These are phyloP conservation scores for Prunus yedoensis DNA, from an alignment of 331 rosid genomes.

Conservation along the genomic window DNA sequence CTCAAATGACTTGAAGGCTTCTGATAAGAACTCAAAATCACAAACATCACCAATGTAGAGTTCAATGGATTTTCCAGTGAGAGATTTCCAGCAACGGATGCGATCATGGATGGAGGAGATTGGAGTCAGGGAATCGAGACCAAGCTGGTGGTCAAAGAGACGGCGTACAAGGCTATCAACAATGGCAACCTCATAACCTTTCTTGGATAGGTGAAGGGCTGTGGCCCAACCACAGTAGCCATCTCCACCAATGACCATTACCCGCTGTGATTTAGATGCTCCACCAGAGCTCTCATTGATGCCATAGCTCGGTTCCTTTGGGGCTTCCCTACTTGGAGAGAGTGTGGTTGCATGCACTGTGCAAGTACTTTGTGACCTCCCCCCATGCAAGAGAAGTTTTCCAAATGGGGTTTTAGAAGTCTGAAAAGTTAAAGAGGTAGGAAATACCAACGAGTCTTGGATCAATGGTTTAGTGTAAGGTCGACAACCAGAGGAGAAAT, in stretches of 20 bases:
- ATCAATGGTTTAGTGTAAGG: slow-evolving; percentile 40
- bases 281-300: slow-evolving; percentile 27
- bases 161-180: slow-evolving; percentile 92
- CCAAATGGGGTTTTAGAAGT: slow-evolving; percentile 42
- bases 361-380: slow-evolving; percentile 39
- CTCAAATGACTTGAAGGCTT: slow-evolving; percentile 75
- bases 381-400: slow-evolving; percentile 41
- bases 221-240: slow-evolving; percentile 99
- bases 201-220: slow-evolving; percentile 91
- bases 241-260: slow-evolving; percentile 95
- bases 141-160: slow-evolving; percentile 89
- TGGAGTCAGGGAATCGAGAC: slow-evolving; percentile 83
- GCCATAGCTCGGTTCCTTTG: slow-evolving; percentile 47
- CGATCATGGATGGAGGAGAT: slow-evolving; percentile 85
- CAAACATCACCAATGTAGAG: slow-evolving; percentile 86
- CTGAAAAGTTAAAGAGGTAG: slow-evolving; percentile 32
- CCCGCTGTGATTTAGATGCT: slow-evolving; percentile 63
- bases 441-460: slow-evolving; percentile 42
- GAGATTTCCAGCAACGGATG: slow-evolving; percentile 70
- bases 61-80: slow-evolving; percentile 79
- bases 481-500: slow-evolving; percentile 50
- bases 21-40: slow-evolving; percentile 90
- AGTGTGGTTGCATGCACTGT: slow-evolving; percentile 51
- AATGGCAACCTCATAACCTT: slow-evolving; percentile 89
- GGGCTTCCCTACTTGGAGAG: slow-evolving; percentile 52